Percentiles rank a stretch among this genome's conserved stretches.
Conservation (phyloP, 2,329 filamentous ascomycete genomes). For the Lasiodiplodia theobromae region DNA sequence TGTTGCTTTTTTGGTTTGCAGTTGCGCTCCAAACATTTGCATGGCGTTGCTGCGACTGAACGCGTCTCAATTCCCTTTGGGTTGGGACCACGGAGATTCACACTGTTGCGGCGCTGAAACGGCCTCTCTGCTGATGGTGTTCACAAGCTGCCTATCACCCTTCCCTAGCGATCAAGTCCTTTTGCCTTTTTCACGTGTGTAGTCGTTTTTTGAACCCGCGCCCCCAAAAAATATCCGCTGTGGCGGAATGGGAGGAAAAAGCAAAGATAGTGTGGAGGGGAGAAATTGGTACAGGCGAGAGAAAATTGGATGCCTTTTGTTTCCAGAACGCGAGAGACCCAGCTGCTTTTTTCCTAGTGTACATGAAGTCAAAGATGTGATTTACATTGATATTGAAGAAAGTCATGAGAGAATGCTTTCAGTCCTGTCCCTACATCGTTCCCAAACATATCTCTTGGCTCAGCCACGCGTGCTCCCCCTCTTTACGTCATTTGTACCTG, state of each 20-base stretch:
- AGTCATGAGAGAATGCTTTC: not conserved
- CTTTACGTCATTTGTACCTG: conserved; percentile 3
- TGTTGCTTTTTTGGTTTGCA: conserved; percentile 14
- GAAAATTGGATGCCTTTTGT: conserved; percentile 19
- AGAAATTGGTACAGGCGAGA: conserved; percentile 20
- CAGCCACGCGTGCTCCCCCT: not conserved
- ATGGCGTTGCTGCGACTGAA: conserved; percentile 25
- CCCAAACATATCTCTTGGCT: conserved; percentile 3
- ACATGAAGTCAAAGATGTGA: conserved; percentile 5
- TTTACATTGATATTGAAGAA: conserved; percentile 13
- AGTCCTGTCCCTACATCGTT: not conserved
- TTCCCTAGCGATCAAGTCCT: not conserved
- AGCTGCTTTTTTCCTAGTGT: conserved; percentile 17
- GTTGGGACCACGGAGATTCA: conserved; percentile 15
- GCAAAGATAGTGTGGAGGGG: not conserved
- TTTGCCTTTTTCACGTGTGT: conserved; percentile 9
- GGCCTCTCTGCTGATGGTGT: conserved; percentile 18
- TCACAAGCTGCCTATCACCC: not conserved
- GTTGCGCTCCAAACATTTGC: conserved; percentile 22
- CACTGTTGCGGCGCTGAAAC: conserved; percentile 25
- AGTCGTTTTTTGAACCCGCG: conserved; percentile 6
- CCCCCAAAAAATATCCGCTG: conserved; percentile 1
- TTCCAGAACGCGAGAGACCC: conserved; percentile 2
- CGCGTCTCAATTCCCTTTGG: conserved; percentile 22
- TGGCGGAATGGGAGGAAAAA: not conserved